A percentile compares a stretch with the other conserved stretches of the same genome.
These are phyloP conservation scores for Phyllosticta citribraziliensis DNA, from an alignment of 2,329 filamentous ascomycete species.

Conservation along the genomic window DNA sequence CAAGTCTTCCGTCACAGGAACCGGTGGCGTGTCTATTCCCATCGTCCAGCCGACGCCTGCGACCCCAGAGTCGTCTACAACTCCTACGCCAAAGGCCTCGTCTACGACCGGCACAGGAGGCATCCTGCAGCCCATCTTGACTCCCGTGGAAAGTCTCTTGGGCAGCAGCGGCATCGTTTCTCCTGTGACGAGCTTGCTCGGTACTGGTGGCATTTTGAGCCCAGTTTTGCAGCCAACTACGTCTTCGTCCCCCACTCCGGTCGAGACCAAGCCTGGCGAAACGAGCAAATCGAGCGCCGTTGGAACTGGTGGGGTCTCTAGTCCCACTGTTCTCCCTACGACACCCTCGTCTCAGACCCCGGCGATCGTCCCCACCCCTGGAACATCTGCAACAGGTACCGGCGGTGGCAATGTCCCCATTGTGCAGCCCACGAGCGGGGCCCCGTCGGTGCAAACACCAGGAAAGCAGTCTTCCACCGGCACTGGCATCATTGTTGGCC, in stretches of 20 bases:
- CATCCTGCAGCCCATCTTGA: constrained; percentile 3
- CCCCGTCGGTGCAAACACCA: not conserved
- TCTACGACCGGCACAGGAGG: not conserved
- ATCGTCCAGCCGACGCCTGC: constrained; percentile 6
- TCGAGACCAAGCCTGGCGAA: not conserved
- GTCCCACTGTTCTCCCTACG: constrained; percentile 6
- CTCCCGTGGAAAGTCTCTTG: constrained; percentile 1
- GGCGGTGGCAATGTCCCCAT: constrained; percentile 5
- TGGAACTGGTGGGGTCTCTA: constrained; percentile 8
- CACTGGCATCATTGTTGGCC: constrained; percentile 22
- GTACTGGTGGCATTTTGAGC: constrained; percentile 1
- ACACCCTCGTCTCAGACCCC: not conserved
- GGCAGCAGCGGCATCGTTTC: not conserved
- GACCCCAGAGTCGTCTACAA: not conserved
- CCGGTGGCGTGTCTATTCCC: constrained; percentile 7
- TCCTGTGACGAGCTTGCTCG: constrained; percentile 4
- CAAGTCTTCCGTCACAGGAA: not conserved
- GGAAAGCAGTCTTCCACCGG: constrained; percentile 9
- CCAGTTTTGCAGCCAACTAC: constrained; percentile 2
- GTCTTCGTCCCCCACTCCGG: not conserved
- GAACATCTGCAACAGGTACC: not conserved
- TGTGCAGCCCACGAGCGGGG: constrained; percentile 3
- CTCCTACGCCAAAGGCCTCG: constrained; percentile 1
- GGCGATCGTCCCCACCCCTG: constrained; percentile 6
- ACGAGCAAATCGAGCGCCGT: not conserved